Evolutionary conservation across 2,329 filamentous ascomycete species (phyloP), one percentile per base, ranked within the genome.

Genomic region (Stachybotrys elegans): DNA sequence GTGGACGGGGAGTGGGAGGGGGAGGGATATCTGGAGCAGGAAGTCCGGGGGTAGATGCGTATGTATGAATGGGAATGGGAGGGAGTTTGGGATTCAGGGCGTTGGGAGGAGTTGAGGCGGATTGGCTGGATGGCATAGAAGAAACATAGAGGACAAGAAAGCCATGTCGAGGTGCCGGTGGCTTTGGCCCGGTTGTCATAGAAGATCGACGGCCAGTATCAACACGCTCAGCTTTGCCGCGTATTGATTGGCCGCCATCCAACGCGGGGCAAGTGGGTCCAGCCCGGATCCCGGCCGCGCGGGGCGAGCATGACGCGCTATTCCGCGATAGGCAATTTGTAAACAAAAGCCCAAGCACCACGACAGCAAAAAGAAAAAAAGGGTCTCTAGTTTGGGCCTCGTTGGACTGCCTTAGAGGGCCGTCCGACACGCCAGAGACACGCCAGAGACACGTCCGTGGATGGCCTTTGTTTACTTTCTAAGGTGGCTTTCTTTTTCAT

Each of bases 331-430:
- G 68, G 71, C 54, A 71, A 64, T 59, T 60, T 61, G 68, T 73
- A 75, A 75, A 75, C 69, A 73, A 63, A 55, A 43, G 46, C 40
- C 45, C 21, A 36, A 43, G 47, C 39, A 20, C n/a, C n/a, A n/a
- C n/a, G n/a, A n/a, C n/a, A n/a, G n/a, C n/a, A n/a, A n/a, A n/a
- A n/a, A n/a, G n/a, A n/a, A n/a, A n/a, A n/a, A n/a, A n/a, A n/a
- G n/a, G n/a, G n/a, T n/a, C n/a, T n/a, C n/a, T n/a, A n/a, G n/a
- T n/a, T n/a, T n/a, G n/a, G n/a, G n/a, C n/a, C n/a, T n/a, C n/a
- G n/a, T n/a, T 36, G 34, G 34, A 32, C 17, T 16, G 34, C 17
- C 34, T 16, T 17, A 13, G 17, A 16, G 6, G 6, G 34, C 16
- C 12, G 34, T 16, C 34, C 34, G n/a, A n/a, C n/a, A n/a, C n/a